Base-by-base conservation (phyloP, 139 green algal species). In the Auxenochlorella protothecoides region DNA sequence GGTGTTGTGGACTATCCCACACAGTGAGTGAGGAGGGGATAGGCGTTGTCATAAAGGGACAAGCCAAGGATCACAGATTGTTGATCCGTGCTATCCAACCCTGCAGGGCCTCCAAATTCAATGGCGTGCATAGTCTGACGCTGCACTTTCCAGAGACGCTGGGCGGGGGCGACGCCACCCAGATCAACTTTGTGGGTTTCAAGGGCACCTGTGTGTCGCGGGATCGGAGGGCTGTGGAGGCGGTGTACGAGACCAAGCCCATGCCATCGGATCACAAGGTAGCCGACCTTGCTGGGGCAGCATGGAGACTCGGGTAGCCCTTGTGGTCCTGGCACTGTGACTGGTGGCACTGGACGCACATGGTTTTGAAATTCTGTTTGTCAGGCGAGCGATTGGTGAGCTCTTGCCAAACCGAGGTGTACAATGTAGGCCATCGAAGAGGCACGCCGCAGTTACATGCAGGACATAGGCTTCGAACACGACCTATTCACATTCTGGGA, bases 131-230 rank as follows among this genome's bases (percentile, higher is more conserved):
- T 78, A 81, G 63, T 11, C 59, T 97, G 8, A 86, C 89, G 72
- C 71, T 97, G 59, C 81, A 91, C 70, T 85, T 97, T 54, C 85
- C 81, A 3, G 59, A 78, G 12, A 91, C 84, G n/a, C 89, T 86
- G 74, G 84, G 79, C 0, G 83, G 76, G 7, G 85, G 86, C 52
- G 83, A 86, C 15, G 61, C 73, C 13, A 87, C 82, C 53, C 80
- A 88, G 62, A 80, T 96, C 55, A 64, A 81, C 51, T 97, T 96
- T 69, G 79, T 97, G 9, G 91, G 88, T 3, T 78, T 96, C 53
- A 96, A 94, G 63, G 90, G 90, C 8, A 86, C 92, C 61, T 94
- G 89, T 66, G 80, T 72, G 65, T 82, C 93, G 85, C 70, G 79
- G 8, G 82, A 81, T 68, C 81, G 87, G 6, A 75, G 90, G 61